Base-by-base conservation (phyloP, 2,329 filamentous ascomycete species). In the Rutstroemia sydowiana region DNA sequence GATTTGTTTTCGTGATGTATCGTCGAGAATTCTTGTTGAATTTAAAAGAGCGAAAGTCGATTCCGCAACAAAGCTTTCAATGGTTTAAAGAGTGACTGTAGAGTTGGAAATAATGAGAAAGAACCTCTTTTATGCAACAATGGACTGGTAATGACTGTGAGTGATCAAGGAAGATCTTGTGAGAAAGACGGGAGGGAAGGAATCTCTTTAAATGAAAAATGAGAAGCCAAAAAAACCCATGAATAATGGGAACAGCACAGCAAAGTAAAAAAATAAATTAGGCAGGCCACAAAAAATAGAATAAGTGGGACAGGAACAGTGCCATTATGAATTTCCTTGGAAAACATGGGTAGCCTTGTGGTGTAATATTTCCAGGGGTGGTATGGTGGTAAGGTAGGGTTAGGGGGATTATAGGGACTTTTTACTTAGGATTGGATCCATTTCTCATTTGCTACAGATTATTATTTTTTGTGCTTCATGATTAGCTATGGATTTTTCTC, bases 1-100 rank as follows among this genome's bases (percentile, higher is more conserved):
- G 31, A 11, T 18, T 41, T 13, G 49, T 20, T 14, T 16, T 14
- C 18, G 20, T 45, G 48, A 39, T 45, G 10, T 21, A 18, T 30
- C 31, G 48, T 7, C 13, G 40, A 21, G 40, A 11, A 10, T 23
- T 54, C 50, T 40, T 48, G 48, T 45, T 45, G 43, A 37, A 9
- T 9, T 20, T 26, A 48, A 63, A 57, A 32, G 60, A 64, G 63
- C 63, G 64, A 65, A 63, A 66, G 60, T 66, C 64, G 58, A 65
- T 65, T 64, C 48, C 60, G 63, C 64, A 57, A 56, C 45, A 52
- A 52, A 37, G 32, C 37, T 48, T 55, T 60, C 61, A 55, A 53
- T 41, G 23, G 37, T 46, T 49, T 56, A 65, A 65, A 57, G 64
- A 66, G 61, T 63, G 65, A 65, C 62, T 59, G 59, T 52, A 60